Base-by-base conservation (phyloP, 208 protist genomes). In the Trypanosoma platydactyli region DNA sequence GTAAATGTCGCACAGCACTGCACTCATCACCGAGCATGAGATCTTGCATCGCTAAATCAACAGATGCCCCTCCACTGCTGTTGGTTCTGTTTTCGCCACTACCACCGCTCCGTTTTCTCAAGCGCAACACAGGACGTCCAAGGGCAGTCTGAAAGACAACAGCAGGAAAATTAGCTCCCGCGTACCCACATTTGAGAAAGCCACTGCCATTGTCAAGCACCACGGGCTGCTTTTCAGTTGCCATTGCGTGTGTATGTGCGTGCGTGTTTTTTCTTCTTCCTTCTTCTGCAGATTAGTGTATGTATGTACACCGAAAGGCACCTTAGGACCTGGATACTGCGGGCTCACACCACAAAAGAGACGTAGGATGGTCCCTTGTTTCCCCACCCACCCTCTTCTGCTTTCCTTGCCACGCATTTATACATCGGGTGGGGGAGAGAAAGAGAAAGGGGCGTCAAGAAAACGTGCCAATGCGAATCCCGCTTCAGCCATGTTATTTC, bases 101-200 rank as follows among this genome's bases (percentile, higher is more conserved):
- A 20, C 51, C 24, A 29, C 7, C 46, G 50, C 35, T 85, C 44
- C 44, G 75, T 65, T 97, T 89, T 46, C 90, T 93, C 12, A 76
- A 85, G 15, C 95, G 83, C 12, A 99, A 54, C 24, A 97, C 88
- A 25, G 98, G 97, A 35, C 94, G 83, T 42, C 98, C 97, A 40
- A 99, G 86, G 60, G 98, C 95, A 0, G 94, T 96, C 22, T 97
- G 99, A 81, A 99, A 99, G 20, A 97, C 89, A 51, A 87, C 70
- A n/a, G 74, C 64, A 5, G 99, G 99, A 73, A 99, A 98, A 64
- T 99, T 98, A 11, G 89, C 76, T 24, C 96, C 97, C 3, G 97
- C 95, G 68, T 96, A 99, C 52, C 99, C 98, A 76, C 90, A 96
- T 71, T 99, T 99, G 52, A 99, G 86, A 78, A 97, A 99, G 56